These are phyloP conservation scores for Cladophialophora carrionii DNA, from an alignment of 2,329 filamentous ascomycete species.

Conservation along the genomic window DNA sequence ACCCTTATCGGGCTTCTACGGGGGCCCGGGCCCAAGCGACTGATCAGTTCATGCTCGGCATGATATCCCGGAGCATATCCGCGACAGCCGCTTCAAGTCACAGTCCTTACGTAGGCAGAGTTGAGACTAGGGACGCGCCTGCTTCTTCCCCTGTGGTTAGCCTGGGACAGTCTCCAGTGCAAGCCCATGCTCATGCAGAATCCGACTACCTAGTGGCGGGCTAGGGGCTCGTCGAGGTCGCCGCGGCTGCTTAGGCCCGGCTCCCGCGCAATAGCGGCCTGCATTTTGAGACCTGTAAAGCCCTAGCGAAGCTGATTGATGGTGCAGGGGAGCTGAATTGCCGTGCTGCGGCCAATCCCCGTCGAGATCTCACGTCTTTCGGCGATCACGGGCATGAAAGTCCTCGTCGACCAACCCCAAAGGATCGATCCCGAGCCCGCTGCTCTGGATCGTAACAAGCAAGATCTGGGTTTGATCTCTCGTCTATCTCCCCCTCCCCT, in stretches of 20 bases:
- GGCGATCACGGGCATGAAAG: slow-evolving; percentile 10
- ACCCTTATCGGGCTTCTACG: background rate
- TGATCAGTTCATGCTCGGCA: background rate
- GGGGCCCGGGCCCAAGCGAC: too few relatives aligned
- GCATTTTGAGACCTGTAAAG: background rate
- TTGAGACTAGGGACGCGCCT: background rate
- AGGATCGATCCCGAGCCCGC: slow-evolving; percentile 27
- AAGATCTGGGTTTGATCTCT: slow-evolving; percentile 34
- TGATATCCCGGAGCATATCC: background rate
- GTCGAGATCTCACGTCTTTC: background rate
- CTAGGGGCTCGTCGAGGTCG: background rate
- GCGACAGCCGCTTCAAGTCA: background rate
- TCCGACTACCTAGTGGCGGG: background rate
- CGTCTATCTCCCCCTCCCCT: slow-evolving; percentile 27
- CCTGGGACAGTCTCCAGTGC: background rate
- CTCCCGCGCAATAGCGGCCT: slow-evolving; percentile 5
- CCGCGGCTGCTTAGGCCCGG: slow-evolving; percentile 4
- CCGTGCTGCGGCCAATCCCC: slow-evolving; percentile 3
- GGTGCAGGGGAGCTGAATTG: background rate
- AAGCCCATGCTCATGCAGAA: background rate
- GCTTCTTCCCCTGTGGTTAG: background rate
- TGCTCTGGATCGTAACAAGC: slow-evolving; percentile 14
- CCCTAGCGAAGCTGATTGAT: slow-evolving; percentile 16
- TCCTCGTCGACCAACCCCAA: background rate
- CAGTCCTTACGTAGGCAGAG: background rate